These are phyloP conservation scores for Suhomyces sp. DNA, from an alignment of 805 yeast species.

Conservation along the genomic window DNA sequence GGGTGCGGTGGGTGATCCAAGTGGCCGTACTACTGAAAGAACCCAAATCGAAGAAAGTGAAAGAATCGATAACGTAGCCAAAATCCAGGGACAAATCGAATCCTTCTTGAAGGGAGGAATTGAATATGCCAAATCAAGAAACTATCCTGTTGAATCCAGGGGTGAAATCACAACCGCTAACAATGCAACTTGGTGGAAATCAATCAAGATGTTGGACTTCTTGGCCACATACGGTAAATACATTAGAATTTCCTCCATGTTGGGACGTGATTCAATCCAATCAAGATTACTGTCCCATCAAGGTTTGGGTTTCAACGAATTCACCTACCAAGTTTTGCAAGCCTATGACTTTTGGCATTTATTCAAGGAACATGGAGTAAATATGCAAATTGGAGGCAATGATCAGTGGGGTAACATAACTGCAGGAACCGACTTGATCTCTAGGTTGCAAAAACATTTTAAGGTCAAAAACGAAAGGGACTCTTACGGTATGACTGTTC, in stretches of 20 bases:
- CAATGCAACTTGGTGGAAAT: slow-evolving; percentile 85
- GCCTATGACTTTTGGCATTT: slow-evolving; percentile 92
- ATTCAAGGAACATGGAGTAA: slow-evolving; percentile 55
- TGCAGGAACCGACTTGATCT: slow-evolving; percentile 88
- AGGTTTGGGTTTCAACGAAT: slow-evolving; percentile 92
- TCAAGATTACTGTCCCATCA: slow-evolving; percentile 63
- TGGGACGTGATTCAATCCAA: slow-evolving; percentile 84
- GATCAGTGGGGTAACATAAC: slow-evolving; percentile 99
- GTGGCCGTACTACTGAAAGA: slow-evolving; percentile 84
- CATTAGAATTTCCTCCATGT: slow-evolving; percentile 82
- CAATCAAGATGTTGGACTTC: slow-evolving; percentile 73
- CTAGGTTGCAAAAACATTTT: slow-evolving; percentile 44
- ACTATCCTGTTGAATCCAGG: slow-evolving; percentile 26
- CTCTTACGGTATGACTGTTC: slow-evolving; percentile 79
- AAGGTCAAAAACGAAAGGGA: slow-evolving; percentile 8
- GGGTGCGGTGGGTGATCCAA: slow-evolving; percentile 94
- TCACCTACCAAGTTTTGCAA: slow-evolving; percentile 87
- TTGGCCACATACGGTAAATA: slow-evolving; percentile 72
- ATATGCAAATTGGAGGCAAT: slow-evolving; percentile 88
- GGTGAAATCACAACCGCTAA: slow-evolving; percentile 52
- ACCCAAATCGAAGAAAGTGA: slow-evolving; percentile 50
- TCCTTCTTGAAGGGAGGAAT: slow-evolving; percentile 61
- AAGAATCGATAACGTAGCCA: slow-evolving; percentile 54
- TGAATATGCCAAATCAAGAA: slow-evolving; percentile 57
- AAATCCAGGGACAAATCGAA: slow-evolving; percentile 62